Evolutionary conservation across 257 asterid genomes (phyloP), one percentile per base, ranked within the genome.

Genomic region (Solanum habrochaites): DNA sequence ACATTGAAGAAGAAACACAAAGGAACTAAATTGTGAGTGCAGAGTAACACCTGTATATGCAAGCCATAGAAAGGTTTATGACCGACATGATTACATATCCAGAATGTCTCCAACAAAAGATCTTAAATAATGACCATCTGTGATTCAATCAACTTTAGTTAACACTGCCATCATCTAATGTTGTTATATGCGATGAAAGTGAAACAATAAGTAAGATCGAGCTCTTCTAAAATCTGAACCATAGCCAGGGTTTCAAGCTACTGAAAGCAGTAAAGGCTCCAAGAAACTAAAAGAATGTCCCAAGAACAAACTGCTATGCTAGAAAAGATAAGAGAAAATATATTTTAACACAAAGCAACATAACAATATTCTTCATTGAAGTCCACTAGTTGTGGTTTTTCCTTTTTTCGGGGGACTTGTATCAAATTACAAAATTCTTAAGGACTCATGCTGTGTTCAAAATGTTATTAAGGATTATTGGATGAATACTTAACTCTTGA

Each of bases 41-140:
- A 93, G 95, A 91, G 90, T 74, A 89, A 89, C 93, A 92, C 95
- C 94, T 91, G 95, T 85, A 90, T 87, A 89, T 83, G 88, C 88
- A 88, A 86, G 91, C 95, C 94, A 89, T 92, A 91, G 88, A 93
- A 90, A 91, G 93, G 91, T 90, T 92, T 93, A 87, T 82, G 90
- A 91, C 77, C 88, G 91, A 94, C 90, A 90, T 88, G 94, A 92
- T 89, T 88, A 86, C 86, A 90, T 91, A 92, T 91, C 95, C 92
- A 86, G 90, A 89, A 85, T 89, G 91, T 91, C 96, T 92, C 92
- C 97, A 92, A 93, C 93, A 93, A 89, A 91, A 91, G 90, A 87
- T 91, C 89, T 89, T 89, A 90, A 92, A 93, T 64, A 89, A 86
- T 90, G 90, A 92, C 89, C 93, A 91, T 91, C 94, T 92, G 94